Conservation (phyloP, 768 basidiomycete genomes). For the Mycena polygramma region DNA sequence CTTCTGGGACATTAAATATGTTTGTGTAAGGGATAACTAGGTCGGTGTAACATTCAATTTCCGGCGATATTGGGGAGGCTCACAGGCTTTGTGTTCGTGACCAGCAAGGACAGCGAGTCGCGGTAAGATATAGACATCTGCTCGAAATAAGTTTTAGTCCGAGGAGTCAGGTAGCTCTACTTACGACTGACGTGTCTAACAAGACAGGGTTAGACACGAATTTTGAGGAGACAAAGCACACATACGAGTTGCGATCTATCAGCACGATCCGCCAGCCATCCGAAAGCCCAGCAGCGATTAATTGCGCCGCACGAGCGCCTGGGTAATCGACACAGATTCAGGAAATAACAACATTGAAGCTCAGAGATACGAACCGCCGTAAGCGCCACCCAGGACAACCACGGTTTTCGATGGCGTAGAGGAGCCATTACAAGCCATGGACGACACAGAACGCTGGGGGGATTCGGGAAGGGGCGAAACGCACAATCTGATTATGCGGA, state of each 20-base stretch:
- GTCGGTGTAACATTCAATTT: not conserved
- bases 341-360: not conserved
- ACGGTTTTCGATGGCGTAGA: conserved; percentile 51
- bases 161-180: conserved; percentile 30
- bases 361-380: conserved; percentile 57
- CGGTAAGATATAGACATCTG: conserved; percentile 71
- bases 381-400: conserved; percentile 67
- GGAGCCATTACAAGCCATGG: not conserved
- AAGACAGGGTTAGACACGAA: not conserved
- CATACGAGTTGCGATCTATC: conserved; percentile 72
- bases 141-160: not conserved
- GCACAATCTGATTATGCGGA: too few species aligned
- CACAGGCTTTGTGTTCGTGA: conserved; percentile 77
- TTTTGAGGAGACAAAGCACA: conserved; percentile 18
- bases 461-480: too few species aligned
- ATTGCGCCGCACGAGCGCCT: conserved; percentile 65
- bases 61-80: conserved; percentile 33
- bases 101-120: conserved; percentile 69
- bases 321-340: conserved; percentile 3
- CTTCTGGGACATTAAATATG: conserved; percentile 51
- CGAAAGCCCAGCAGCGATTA: conserved; percentile 63
- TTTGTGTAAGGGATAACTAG: conserved; percentile 68
- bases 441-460: not conserved
- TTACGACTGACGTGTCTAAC: conserved; percentile 63
- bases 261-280: conserved; percentile 67